A percentile compares a stretch with the other conserved stretches of the same genome.
Evolutionary conservation across 2,329 filamentous ascomycete species (phyloP).

Genomic region (Fusarium mangiferae): DNA sequence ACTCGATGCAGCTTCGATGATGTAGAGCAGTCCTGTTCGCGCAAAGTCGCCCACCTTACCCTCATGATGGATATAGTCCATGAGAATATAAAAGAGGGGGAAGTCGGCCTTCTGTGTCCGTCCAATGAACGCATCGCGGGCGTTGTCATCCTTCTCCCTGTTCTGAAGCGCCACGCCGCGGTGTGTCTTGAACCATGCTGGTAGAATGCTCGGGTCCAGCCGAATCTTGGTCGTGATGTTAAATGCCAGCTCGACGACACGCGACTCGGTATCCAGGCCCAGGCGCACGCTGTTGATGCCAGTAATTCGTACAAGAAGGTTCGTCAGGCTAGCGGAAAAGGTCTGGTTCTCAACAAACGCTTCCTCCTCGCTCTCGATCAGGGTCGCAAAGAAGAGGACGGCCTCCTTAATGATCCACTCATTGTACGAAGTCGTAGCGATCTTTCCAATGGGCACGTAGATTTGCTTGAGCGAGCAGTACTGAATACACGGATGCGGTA

Average conservation of each 20-base stretch:
- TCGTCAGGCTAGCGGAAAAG: constrained; percentile 89
- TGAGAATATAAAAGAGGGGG: constrained; percentile 91
- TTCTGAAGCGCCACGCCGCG: constrained; percentile 39
- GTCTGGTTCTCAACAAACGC: constrained; percentile 87
- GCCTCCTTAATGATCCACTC: constrained; percentile 87
- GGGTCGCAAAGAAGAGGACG: constrained; percentile 85
- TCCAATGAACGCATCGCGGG: constrained; percentile 84
- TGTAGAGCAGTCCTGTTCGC: constrained; percentile 90
- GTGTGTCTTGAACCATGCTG: constrained; percentile 86
- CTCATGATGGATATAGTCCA: constrained; percentile 97
- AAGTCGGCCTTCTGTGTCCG: constrained; percentile 92
- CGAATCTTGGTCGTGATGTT: constrained; percentile 97
- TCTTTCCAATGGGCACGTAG: constrained; percentile 88
- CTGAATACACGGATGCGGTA: constrained; percentile 90
- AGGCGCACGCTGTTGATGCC: constrained; percentile 78
- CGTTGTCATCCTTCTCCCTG: constrained; percentile 60
- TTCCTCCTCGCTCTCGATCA: constrained; percentile 97
- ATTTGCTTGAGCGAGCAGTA: constrained; percentile 89
- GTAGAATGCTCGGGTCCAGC: constrained; percentile 84
- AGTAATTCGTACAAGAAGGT: constrained; percentile 82
- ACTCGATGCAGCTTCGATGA: constrained; percentile 91
- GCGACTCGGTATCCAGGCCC: constrained; percentile 83
- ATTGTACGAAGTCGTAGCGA: constrained; percentile 85
- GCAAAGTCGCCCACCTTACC: constrained; percentile 96
- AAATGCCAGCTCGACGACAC: constrained; percentile 92